Conservation (phyloP, 768 basidiomycete genomes). For the Tricholoma flavovirens region DNA sequence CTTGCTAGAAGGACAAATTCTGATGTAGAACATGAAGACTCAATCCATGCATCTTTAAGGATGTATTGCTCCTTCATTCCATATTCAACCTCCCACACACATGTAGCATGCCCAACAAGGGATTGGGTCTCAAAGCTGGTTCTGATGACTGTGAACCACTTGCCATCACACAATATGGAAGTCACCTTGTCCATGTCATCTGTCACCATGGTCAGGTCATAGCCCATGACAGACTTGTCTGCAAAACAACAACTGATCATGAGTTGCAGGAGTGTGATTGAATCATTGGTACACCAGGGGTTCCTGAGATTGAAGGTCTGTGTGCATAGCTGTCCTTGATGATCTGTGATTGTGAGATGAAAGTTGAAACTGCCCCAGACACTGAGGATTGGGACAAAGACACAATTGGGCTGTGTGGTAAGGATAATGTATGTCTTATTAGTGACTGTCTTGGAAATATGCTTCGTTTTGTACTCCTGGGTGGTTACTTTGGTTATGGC, state of each 20-base stretch:
- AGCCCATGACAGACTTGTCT: neutral
- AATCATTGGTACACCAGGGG: neutral
- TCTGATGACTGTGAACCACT: neutral
- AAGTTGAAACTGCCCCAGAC: neutral
- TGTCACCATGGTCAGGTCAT: neutral
- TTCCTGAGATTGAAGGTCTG: neutral
- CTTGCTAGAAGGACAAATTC: neutral
- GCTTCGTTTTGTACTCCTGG: neutral
- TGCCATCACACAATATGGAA: neutral
- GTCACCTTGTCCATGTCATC: neutral
- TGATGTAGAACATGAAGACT: too few relatives aligned
- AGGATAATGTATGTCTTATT: neutral
- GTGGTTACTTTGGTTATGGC: neutral
- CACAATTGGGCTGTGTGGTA: neutral
- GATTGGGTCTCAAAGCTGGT: neutral
- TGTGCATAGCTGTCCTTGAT: neutral
- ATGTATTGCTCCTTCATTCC: neutral
- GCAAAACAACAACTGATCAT: neutral
- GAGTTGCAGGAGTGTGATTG: neutral
- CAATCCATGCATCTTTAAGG: neutral
- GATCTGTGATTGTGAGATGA: neutral
- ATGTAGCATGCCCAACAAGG: neutral
- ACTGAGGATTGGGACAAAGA: neutral
- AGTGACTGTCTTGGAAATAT: neutral
- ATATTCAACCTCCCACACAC: slow-evolving; percentile 1